Percentiles rank a stretch among this genome's conserved stretches.
Evolutionary conservation across 768 basidiomycete genomes (phyloP).

Genomic region (Hericium rajendrae): DNA sequence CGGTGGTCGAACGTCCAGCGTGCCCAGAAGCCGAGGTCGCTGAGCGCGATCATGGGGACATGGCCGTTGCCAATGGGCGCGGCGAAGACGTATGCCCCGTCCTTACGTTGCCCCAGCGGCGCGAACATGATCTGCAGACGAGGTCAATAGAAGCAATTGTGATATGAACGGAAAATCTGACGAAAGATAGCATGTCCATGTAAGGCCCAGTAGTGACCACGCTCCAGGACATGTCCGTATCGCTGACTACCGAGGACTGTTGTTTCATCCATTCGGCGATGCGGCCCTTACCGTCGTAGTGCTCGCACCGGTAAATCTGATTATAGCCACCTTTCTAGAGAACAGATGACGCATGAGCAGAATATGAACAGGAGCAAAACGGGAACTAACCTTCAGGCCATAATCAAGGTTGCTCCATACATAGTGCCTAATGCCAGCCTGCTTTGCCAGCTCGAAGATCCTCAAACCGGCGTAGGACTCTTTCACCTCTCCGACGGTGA

Average conservation of each 20-base stretch:
- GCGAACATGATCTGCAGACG: constrained; percentile 13
- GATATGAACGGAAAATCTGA: constrained; percentile 8
- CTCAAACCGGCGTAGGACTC: constrained; percentile 31
- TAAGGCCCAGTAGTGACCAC: constrained; percentile 30
- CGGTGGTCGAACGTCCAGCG: constrained; percentile 21
- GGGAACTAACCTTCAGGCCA: constrained; percentile 22
- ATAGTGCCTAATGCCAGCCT: constrained; percentile 25
- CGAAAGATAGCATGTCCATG: constrained; percentile 31
- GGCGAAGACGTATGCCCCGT: constrained; percentile 21
- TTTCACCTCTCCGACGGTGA: constrained; percentile 31
- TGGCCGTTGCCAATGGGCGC: constrained; percentile 16
- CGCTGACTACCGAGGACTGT: constrained; percentile 24
- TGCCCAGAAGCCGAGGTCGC: constrained; percentile 21
- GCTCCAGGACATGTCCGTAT: constrained; percentile 25
- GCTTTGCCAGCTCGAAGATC: constrained; percentile 31
- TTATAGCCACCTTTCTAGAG: constrained; percentile 10
- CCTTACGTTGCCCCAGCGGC: constrained; percentile 14
- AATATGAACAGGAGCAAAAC: no score
- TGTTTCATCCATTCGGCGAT: constrained; percentile 27
- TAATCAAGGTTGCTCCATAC: constrained; percentile 33
- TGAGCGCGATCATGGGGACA: constrained; percentile 20
- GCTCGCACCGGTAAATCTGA: constrained; percentile 25
- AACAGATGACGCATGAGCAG: constrained; percentile 6
- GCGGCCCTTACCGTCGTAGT: constrained; percentile 31
- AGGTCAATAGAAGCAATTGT: neutral